Percentiles rank a stretch among this genome's conserved stretches.
Evolutionary conservation across 305 asterid genomes (phyloP).

Genomic region (Solanum chacoense): DNA sequence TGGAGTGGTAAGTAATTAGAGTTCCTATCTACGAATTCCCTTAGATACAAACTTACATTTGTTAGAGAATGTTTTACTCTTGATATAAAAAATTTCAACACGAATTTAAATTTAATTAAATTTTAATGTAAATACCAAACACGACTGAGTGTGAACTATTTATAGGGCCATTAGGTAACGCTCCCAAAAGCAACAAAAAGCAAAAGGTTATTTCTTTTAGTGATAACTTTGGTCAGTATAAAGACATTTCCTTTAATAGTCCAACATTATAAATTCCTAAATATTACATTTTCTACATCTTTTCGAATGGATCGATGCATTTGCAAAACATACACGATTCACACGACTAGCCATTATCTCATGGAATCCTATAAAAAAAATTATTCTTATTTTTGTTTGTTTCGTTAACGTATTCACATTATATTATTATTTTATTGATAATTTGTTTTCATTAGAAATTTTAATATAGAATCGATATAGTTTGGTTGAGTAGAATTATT

Average conservation of each 20-base stretch:
- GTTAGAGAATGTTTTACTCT: too few species aligned
- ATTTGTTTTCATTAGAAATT: background rate
- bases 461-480: background rate
- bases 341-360: background rate
- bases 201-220: slow-evolving; percentile 24
- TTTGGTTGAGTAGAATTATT: background rate
- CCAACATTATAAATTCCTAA: background rate
- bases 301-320: background rate
- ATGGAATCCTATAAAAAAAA: background rate
- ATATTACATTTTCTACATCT: background rate
- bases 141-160: background rate
- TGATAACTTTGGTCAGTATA: slow-evolving; percentile 15
- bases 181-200: slow-evolving; percentile 30
- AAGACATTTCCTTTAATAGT: background rate
- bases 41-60: too few species aligned
- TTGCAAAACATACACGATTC: background rate
- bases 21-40: background rate
- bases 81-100: fast-evolving
- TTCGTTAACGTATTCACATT: background rate
- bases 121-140: too few species aligned
- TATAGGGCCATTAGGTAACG: slow-evolving; percentile 12
- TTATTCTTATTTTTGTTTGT: background rate
- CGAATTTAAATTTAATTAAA: too few species aligned
- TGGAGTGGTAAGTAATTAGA: background rate
- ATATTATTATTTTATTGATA: background rate